Evolutionary conservation across 2,329 filamentous ascomycete genomes (phyloP), one percentile per base, ranked within the genome.

Genomic region (Talaromyces funiculosus): DNA sequence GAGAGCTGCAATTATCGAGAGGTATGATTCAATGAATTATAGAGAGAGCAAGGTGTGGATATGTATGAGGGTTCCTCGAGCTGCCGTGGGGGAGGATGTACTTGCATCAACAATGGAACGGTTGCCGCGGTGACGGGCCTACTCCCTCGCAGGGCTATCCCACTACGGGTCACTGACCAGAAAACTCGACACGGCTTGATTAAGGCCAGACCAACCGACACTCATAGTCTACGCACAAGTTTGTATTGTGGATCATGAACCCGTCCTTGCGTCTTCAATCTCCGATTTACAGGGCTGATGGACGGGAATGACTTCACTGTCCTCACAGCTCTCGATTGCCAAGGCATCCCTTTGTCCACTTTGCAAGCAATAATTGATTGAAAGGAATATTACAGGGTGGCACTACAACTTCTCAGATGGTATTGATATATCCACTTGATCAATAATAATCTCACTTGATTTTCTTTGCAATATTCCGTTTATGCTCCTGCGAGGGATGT

Each of bases 41-140:
- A 26, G 42, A 38, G 55, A 49, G 42, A 51, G 47, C 40, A 57
- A 57, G 55, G 55, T 57, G 55, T 59, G 49, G 57, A 59, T 53
- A 53, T 59, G 57, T 53, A 59, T 42, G 24, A 59, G 29, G n/a
- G 49, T 55, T 43, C 57, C 45, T 59, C 57, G 57, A 53, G 37
- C 37, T 49, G 38, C 37, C 47, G 49, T 47, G 49, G 33, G 51
- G 42, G 40, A 35, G 38, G 33, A 54, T 26, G 24, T 51, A 68
- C 70, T 69, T 69, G 66, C 67, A 71, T 75, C 73, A 75, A 75
- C 73, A 75, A 75, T 71, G 62, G 64, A 65, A 51, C 62, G 53
- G 73, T 75, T 75, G 72, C 69, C 73, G 71, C 68, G 68, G 72
- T 72, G 74, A 75, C 72, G 37, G 43, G 14, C 12, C 37, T 51